phyloP scores from a whole-genome alignment of 345 rosid genomes.

The Dipteronia dyeriana region DNA sequence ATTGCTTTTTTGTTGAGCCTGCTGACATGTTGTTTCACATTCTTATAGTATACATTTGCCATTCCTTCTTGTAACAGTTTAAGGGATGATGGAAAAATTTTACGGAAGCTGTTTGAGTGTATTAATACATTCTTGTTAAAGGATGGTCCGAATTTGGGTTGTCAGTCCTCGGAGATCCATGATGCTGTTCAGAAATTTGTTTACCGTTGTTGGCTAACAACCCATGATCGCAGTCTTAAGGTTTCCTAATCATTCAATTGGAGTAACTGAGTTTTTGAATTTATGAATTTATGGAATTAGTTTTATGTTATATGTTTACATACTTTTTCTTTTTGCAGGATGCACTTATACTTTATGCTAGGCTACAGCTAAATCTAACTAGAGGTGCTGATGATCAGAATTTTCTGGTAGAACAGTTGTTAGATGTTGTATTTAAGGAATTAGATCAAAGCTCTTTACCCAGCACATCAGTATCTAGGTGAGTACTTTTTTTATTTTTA shows the following conservation, averaged over 20 bases:
- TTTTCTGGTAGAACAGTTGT: slow-evolving; percentile 70
- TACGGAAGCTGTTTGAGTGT: slow-evolving; percentile 91
- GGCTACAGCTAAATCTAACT: slow-evolving; percentile 68
- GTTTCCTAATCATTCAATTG: slow-evolving; percentile 32
- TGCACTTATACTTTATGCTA: slow-evolving; percentile 67
- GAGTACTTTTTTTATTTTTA: slow-evolving; percentile 30
- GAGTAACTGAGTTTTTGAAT: neutral
- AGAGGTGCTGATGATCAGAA: slow-evolving; percentile 57
- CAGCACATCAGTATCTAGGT: slow-evolving; percentile 52
- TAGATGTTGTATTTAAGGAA: slow-evolving; percentile 77
- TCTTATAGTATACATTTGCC: slow-evolving; percentile 16
- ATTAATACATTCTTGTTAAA: slow-evolving; percentile 68
- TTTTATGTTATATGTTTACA: slow-evolving; percentile 9
- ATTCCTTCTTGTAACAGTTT: slow-evolving; percentile 28
- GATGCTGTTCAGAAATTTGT: slow-evolving; percentile 59
- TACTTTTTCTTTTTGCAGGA: slow-evolving; percentile 51
- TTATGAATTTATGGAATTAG: slow-evolving; percentile 16
- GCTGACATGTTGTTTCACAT: neutral
- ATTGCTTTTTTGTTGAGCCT: slow-evolving; percentile 26
- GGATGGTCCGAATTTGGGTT: slow-evolving; percentile 92
- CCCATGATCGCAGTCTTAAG: slow-evolving; percentile 81
- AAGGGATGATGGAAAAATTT: slow-evolving; percentile 92
- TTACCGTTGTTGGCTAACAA: slow-evolving; percentile 66
- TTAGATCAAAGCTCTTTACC: slow-evolving; percentile 70
- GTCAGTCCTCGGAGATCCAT: slow-evolving; percentile 64